Percentiles rank a stretch among this genome's conserved stretches.
phyloP scores from a whole-genome alignment of 345 rosid genomes.

The Erucastrum elatum region DNA sequence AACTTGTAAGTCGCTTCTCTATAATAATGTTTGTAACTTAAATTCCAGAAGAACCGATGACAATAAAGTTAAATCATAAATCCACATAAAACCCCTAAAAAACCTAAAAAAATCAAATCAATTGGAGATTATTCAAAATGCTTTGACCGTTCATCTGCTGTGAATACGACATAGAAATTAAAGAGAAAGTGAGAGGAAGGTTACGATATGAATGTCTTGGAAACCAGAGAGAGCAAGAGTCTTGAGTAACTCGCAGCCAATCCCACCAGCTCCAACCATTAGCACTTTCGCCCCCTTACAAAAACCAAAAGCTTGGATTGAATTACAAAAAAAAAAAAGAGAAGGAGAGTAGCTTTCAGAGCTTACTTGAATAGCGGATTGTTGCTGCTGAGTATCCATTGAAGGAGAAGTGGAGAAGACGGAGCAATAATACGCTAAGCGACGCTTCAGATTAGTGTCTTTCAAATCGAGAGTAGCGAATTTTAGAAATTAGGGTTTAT shows the following conservation, averaged over 20 bases:
- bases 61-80: too few species aligned
- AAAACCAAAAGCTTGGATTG: constrained; percentile 6
- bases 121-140: neutral
- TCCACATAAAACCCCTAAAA: neutral
- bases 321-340: neutral
- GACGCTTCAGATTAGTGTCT: constrained; percentile 17
- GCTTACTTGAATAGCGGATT: constrained; percentile 60
- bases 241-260: constrained; percentile 98
- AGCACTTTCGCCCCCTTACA: constrained; percentile 89
- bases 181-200: constrained; percentile 16
- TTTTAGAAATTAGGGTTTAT: neutral
- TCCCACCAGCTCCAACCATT: constrained; percentile 99
- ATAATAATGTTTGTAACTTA: neutral
- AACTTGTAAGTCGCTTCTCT: neutral
- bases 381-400: constrained; percentile 55
- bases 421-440: neutral
- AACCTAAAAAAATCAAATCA: too few species aligned
- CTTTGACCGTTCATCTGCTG: too few species aligned
- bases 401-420: constrained; percentile 1
- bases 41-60: neutral
- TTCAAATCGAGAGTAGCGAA: constrained; percentile 5
- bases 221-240: constrained; percentile 95
- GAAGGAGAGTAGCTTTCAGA: neutral
- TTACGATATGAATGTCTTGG: constrained; percentile 89
- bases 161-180: too few species aligned